A percentile compares a stretch with the other conserved stretches of the same genome.
Evolutionary conservation across 345 rosid genomes (phyloP).

Genomic region (Citrus sp.): DNA sequence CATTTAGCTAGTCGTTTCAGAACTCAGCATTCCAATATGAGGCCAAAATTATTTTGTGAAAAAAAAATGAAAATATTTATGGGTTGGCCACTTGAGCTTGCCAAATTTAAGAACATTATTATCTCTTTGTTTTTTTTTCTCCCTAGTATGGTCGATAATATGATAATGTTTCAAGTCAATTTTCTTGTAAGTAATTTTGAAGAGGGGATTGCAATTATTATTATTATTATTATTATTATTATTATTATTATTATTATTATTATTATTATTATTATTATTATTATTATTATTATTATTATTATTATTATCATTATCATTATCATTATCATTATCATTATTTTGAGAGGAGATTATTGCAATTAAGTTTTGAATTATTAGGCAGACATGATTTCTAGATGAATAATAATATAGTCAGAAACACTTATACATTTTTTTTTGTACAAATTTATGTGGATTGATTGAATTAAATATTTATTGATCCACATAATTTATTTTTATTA

Average conservation of each 20-base stretch:
- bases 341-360: neutral
- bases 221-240: neutral
- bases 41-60: constrained; percentile 2
- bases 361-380: constrained; percentile 17
- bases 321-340: neutral
- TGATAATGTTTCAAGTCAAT: constrained; percentile 10
- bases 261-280: neutral
- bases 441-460: too few species aligned
- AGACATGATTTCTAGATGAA: neutral
- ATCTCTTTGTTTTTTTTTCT: neutral
- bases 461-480: too few species aligned
- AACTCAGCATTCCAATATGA: constrained; percentile 24
- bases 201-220: neutral
- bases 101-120: constrained; percentile 4
- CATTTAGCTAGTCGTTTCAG: constrained; percentile 1
- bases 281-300: neutral
- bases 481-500: too few species aligned
- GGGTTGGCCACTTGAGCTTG: constrained; percentile 14
- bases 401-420: too few species aligned
- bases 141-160: neutral
- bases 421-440: too few species aligned
- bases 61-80: neutral
- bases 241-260: neutral
- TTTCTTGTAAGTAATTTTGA: neutral
- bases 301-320: neutral